Evolutionary conservation across 257 asterid genomes (phyloP), one percentile per base, ranked within the genome.

Genomic region (Solanum tarapatanum): DNA sequence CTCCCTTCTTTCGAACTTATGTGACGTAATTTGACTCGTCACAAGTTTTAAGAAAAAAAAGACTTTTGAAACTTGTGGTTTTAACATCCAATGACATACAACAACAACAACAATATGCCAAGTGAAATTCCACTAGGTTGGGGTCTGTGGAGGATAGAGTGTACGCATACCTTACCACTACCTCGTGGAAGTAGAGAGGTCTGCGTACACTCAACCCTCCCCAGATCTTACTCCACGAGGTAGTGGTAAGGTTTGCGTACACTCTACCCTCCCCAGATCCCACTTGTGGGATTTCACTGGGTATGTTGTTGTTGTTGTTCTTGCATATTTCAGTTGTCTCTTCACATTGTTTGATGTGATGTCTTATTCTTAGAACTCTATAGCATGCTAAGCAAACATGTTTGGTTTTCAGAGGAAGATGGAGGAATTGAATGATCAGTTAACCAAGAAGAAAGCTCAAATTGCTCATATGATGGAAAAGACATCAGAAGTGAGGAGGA

Each of bases 401-500:
- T 55, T 89, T 85, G 87, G 73, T 80, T 88, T 91, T 88, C 98
- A 96, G 99, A 75, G 39, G 88, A 92, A 90, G 93, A 88, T 94
- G 92, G 95, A 90, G 77, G 93, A 92, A 86, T 89, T 95, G 91
- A 87, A 83, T 28, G 93, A 92, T 82, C 91, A 45, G 89, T 87
- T 97, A 88, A 87, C 91, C 58, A 88, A 92, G 89, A 97, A 93
- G 94, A 96, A 90, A 90, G 70, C 89, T 86, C 91, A 91, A 83
- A 90, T 93, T 90, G 91, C 93, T 87, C 89, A 75, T 86, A 90
- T 95, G 93, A 83, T 92, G 92, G 98, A 91, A 41, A 93, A 77
- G 91, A 91, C 99, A 85, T 91, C 94, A 60, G 95, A 97, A 94
- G 94, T 92, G 77, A 92, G 93, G 91, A 93, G 93, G 91, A 90